Base-by-base conservation (phyloP, 2,329 filamentous ascomycete genomes). In the Aspergillus jensenii region DNA sequence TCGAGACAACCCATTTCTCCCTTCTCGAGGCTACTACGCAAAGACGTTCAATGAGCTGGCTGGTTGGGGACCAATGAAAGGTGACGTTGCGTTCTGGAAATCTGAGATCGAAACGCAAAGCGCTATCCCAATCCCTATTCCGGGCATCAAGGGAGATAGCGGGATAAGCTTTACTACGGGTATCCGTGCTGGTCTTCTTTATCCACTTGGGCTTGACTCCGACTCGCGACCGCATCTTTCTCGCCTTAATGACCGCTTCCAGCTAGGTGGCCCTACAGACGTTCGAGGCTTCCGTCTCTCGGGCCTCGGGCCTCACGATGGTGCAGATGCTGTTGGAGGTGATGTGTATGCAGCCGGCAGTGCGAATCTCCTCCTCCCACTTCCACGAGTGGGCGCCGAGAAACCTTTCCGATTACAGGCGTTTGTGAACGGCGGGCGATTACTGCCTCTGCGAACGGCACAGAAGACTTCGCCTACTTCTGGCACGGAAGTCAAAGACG, bases 1-100 rank as follows among this genome's bases (percentile, higher is more conserved):
- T 64, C 86, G 95, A 64, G 91, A 98, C 71, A 89, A 91, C 71
- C 87, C 92, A 1, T 87, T 96, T 71, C 83, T 99, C 7, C 93
- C 95, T 0, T 89, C 89, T 58, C 82, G 83, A 56, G 95, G 95
- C 31, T 95, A 93, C 73, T 84, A 96, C 65, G 68, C 93, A 27
- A 92, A 91, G 71, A 86, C 89, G 0, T 80, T 87, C 23, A 85
- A 89, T 27, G 93, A 98, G 70, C 74, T 98, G n/a, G 93, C 95
- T 2, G 93, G 95, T 11, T 87, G 89, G 74, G 92, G 93, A 0
- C 87, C 89, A 0, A 79, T 99, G 17, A 85, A 85, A 61, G 95
- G 95, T 40, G 95, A 98, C 67, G 92, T 96, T 1, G 88, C 90
- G n/a, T 98, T 97, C 74, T 91, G 87, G 74, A 99, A 96, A 77